Conservation (phyloP, 1,284 basidiomycete genomes). For the Cutaneotrichosporon cyanovorans region DNA sequence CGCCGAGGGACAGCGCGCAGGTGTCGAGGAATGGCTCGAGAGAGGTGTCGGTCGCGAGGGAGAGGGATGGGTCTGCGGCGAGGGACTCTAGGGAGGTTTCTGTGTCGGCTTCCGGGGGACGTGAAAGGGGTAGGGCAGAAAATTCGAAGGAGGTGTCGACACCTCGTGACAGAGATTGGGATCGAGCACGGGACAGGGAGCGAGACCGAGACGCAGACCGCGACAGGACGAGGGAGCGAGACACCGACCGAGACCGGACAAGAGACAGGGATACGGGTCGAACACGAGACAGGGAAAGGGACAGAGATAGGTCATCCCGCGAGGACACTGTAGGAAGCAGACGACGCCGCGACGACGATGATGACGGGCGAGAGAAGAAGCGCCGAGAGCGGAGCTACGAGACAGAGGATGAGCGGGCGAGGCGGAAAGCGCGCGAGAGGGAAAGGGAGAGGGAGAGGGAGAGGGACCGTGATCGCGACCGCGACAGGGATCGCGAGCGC, state of each 20-base stretch:
- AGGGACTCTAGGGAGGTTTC: too few relatives aligned
- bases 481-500: conserved; percentile 3
- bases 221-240: too few relatives aligned
- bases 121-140: too few relatives aligned
- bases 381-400: conserved; percentile 21
- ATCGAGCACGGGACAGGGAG: too few relatives aligned
- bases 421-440: conserved; percentile 30
- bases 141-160: too few relatives aligned
- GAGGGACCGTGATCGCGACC: conserved; percentile 16
- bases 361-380: conserved; percentile 15
- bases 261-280: conserved; percentile 8
- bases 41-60: too few relatives aligned
- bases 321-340: conserved; percentile 9
- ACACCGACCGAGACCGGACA: conserved; percentile 5
- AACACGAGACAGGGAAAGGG: conserved; percentile 6
- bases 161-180: too few relatives aligned
- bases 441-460: conserved; percentile 14
- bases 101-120: too few relatives aligned
- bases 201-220: too few relatives aligned
- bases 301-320: conserved; percentile 11
- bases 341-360: conserved; percentile 16
- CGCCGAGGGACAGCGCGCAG: conserved; percentile 18
- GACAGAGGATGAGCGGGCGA: conserved; percentile 30
- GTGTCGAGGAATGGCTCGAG: too few relatives aligned
- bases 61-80: too few relatives aligned